Conservation (phyloP, 352 stramenopile genomes). For the Globisporangium parvum region DNA sequence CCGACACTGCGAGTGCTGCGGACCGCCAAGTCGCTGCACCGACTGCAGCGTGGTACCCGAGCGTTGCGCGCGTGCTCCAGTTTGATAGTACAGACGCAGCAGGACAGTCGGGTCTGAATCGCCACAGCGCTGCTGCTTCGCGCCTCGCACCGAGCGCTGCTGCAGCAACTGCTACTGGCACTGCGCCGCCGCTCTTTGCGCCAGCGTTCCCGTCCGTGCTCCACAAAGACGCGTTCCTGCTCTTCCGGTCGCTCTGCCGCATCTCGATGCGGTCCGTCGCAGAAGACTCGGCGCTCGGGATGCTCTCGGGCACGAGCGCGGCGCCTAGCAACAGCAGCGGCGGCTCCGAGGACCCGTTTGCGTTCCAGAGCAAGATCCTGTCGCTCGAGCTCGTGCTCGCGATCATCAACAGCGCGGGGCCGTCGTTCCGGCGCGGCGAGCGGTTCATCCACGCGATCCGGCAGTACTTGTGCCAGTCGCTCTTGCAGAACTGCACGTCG, state of each 20-base stretch:
- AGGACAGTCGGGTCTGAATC: not conserved
- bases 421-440: slow-evolving; percentile 92
- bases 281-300: slow-evolving; percentile 70
- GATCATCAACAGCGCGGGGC: slow-evolving; percentile 95
- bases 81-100: slow-evolving; percentile 5
- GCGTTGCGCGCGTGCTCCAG: slow-evolving; percentile 31
- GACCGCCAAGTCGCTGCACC: slow-evolving; percentile 12
- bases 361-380: slow-evolving; percentile 95
- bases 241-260: slow-evolving; percentile 96
- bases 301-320: slow-evolving; percentile 4
- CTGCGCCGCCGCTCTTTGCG: slow-evolving; percentile 29
- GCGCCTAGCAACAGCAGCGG: slow-evolving; percentile 17
- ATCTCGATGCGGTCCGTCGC: slow-evolving; percentile 90
- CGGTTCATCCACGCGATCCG: slow-evolving; percentile 97
- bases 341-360: slow-evolving; percentile 85
- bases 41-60: slow-evolving; percentile 34
- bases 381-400: slow-evolving; percentile 96
- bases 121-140: not conserved
- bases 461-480: slow-evolving; percentile 94
- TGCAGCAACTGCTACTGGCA: not conserved
- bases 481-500: slow-evolving; percentile 99
- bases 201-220: slow-evolving; percentile 92
- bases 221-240: slow-evolving; percentile 97
- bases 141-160: not conserved
- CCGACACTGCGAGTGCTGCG: slow-evolving; percentile 11